Percentiles rank a stretch among this genome's conserved stretches.
Evolutionary conservation across 1,284 basidiomycete genomes (phyloP).

Genomic region (Earliella scabrosa): DNA sequence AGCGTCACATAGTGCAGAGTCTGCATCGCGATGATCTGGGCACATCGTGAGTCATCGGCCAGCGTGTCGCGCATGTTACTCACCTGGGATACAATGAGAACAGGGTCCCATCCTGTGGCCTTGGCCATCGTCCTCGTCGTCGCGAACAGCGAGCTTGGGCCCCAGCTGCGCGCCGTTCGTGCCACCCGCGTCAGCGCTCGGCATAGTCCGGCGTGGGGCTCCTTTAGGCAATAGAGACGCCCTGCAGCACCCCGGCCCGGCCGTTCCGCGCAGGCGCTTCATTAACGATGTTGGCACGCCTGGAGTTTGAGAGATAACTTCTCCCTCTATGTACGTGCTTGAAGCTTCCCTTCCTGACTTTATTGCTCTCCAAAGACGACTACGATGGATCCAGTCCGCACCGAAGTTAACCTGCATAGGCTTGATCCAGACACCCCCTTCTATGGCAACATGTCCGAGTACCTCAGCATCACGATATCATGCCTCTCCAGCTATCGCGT

Average conservation of each 20-base stretch:
- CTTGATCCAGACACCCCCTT: background rate
- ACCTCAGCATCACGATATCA: background rate
- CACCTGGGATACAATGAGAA: constrained; percentile 75
- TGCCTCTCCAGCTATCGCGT: background rate
- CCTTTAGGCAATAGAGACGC: too few relatives aligned
- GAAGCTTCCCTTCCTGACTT: too few relatives aligned
- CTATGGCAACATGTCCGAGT: background rate
- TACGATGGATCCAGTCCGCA: background rate
- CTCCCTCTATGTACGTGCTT: too few relatives aligned
- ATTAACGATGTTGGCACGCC: too few relatives aligned
- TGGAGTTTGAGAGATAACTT: too few relatives aligned
- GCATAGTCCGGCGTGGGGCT: background rate
- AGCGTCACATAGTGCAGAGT: constrained; percentile 91
- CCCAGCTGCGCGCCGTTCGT: background rate
- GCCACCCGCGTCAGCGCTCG: background rate
- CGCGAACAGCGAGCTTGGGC: background rate
- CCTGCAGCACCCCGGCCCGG: too few relatives aligned
- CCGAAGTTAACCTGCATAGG: background rate
- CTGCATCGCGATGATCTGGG: constrained; percentile 90
- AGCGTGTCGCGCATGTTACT: constrained; percentile 4
- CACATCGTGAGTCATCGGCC: constrained; percentile 1
- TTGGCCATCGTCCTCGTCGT: constrained; percentile 25
- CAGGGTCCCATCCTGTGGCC: constrained; percentile 69
- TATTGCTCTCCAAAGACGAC: background rate
- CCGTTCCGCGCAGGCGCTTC: too few relatives aligned